Evolutionary conservation across 2,329 filamentous ascomycete genomes (phyloP).

Genomic region (Thyridium curvatum): DNA sequence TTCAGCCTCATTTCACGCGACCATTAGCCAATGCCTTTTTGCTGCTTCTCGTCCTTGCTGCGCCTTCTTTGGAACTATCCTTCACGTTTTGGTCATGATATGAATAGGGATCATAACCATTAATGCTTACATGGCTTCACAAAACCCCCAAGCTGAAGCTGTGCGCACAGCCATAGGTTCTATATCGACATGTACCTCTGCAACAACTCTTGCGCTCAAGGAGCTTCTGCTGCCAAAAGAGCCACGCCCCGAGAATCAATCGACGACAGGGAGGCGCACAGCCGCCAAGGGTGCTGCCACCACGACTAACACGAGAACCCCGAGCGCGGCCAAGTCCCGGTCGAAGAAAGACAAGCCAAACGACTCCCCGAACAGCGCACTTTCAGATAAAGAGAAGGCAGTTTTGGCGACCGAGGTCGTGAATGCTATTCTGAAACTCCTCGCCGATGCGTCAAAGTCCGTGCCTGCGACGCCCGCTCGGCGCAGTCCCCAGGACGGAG

Average conservation of each 20-base stretch:
- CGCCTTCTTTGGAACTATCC: slow-evolving; percentile 15
- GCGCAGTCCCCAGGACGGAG: slow-evolving; percentile 25
- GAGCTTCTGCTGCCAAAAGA: slow-evolving; percentile 34
- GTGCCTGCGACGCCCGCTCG: slow-evolving; percentile 21
- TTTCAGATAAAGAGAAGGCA: slow-evolving; percentile 55
- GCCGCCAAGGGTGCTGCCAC: slow-evolving; percentile 2
- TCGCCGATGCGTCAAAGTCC: slow-evolving; percentile 60
- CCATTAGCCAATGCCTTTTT: slow-evolving; percentile 1
- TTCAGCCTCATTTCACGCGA: slow-evolving; percentile 1
- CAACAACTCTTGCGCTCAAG: slow-evolving; percentile 37
- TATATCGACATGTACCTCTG: slow-evolving; percentile 38
- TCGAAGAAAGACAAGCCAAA: slow-evolving; percentile 13
- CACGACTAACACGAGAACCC: slow-evolving; percentile 6
- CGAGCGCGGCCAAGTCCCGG: slow-evolving; percentile 15
- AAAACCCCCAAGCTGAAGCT: slow-evolving; percentile 33
- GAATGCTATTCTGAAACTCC: slow-evolving; percentile 61
- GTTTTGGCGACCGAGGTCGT: slow-evolving; percentile 67
- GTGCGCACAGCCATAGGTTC: slow-evolving; percentile 40
- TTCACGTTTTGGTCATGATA: slow-evolving; percentile 21
- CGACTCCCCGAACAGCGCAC: slow-evolving; percentile 25
- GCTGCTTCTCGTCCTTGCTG: slow-evolving; percentile 8
- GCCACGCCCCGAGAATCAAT: slow-evolving; percentile 1
- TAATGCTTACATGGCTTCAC: slow-evolving; percentile 28
- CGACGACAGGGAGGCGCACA: no score
- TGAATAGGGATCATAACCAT: slow-evolving; percentile 21